Percentiles rank a stretch among this genome's conserved stretches.
Conservation (phyloP, 2,329 filamentous ascomycete genomes). For the Dactylonectria estremocensis region DNA sequence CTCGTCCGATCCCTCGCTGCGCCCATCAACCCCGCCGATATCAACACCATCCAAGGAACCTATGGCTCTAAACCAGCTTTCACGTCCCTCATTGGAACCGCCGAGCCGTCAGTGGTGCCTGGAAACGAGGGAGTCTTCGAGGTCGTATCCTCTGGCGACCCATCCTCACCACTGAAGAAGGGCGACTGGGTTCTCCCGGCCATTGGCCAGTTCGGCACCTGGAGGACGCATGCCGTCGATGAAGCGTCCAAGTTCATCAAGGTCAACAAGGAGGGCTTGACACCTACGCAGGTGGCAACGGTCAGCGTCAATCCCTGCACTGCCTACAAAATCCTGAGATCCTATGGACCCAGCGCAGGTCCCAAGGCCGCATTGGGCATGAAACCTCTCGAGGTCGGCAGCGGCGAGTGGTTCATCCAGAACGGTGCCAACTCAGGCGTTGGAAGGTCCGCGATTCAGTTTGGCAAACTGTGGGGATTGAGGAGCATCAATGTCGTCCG, state of each 20-base stretch:
- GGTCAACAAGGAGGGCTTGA: slow-evolving; percentile 80
- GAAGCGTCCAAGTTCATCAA: slow-evolving; percentile 72
- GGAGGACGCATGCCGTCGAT: slow-evolving; percentile 91
- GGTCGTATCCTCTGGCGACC: slow-evolving; percentile 79
- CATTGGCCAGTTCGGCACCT: slow-evolving; percentile 88
- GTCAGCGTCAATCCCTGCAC: slow-evolving; percentile 95
- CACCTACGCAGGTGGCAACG: slow-evolving; percentile 85
- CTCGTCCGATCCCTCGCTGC: slow-evolving; percentile 91
- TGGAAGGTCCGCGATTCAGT: slow-evolving; percentile 90
- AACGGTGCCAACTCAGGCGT: slow-evolving; percentile 97
- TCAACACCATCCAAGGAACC: slow-evolving; percentile 97
- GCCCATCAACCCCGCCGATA: slow-evolving; percentile 96
- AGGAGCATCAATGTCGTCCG: slow-evolving; percentile 93
- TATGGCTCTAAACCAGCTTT: slow-evolving; percentile 91
- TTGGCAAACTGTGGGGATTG: slow-evolving; percentile 88
- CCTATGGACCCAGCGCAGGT: slow-evolving; percentile 73
- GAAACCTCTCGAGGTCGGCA: slow-evolving; percentile 60
- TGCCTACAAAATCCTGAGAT: slow-evolving; percentile 91
- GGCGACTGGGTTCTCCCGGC: slow-evolving; percentile 98
- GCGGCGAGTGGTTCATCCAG: slow-evolving; percentile 93
- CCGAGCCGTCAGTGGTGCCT: slow-evolving; percentile 81
- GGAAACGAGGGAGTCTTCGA: slow-evolving; percentile 97
- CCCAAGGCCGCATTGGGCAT: slow-evolving; percentile 63
- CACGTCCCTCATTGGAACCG: slow-evolving; percentile 81
- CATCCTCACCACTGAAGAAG: slow-evolving; percentile 68